Conservation (phyloP, 768 basidiomycete species). For the Suillus paluster region DNA sequence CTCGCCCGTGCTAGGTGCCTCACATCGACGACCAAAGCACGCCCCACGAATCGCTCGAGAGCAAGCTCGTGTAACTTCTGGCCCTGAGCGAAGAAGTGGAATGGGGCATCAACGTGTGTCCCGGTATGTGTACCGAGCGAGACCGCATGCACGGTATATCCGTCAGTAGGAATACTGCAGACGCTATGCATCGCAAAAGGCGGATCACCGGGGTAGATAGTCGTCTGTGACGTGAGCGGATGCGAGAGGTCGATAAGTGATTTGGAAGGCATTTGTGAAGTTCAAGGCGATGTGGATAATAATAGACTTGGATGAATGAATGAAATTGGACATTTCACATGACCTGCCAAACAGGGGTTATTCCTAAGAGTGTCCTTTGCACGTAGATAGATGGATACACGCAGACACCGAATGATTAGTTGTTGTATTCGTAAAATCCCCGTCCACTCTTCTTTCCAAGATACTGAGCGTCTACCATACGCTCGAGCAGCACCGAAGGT, state of each 20-base stretch:
- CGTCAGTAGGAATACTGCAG: slow-evolving; percentile 19
- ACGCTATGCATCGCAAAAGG: slow-evolving; percentile 24
- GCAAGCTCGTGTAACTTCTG: slow-evolving; percentile 61
- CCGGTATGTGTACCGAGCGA: slow-evolving; percentile 72
- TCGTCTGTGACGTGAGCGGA: slow-evolving; percentile 21
- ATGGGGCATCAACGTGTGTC: slow-evolving; percentile 81
- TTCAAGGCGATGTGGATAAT: background rate
- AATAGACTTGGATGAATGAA: background rate
- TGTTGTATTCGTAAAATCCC: slow-evolving; percentile 89
- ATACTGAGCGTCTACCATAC: slow-evolving; percentile 98
- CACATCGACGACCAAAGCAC: slow-evolving; percentile 60
- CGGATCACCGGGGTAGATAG: slow-evolving; percentile 35
- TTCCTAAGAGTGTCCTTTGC: background rate
- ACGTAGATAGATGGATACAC: slow-evolving; percentile 8
- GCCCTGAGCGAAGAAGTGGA: slow-evolving; percentile 67
- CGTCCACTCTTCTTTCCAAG: slow-evolving; percentile 91
- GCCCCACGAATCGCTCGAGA: slow-evolving; percentile 55
- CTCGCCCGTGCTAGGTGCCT: slow-evolving; percentile 44
- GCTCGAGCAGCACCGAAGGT: slow-evolving; percentile 84
- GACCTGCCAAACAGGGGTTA: background rate
- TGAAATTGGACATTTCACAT: slow-evolving; percentile 1
- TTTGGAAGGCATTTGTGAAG: slow-evolving; percentile 19
- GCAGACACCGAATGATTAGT: slow-evolving; percentile 6
- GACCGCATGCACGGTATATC: slow-evolving; percentile 40
- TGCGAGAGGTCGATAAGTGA: slow-evolving; percentile 34